Conservation (phyloP, 768 basidiomycete species). For the Rhodotorula graminis region DNA sequence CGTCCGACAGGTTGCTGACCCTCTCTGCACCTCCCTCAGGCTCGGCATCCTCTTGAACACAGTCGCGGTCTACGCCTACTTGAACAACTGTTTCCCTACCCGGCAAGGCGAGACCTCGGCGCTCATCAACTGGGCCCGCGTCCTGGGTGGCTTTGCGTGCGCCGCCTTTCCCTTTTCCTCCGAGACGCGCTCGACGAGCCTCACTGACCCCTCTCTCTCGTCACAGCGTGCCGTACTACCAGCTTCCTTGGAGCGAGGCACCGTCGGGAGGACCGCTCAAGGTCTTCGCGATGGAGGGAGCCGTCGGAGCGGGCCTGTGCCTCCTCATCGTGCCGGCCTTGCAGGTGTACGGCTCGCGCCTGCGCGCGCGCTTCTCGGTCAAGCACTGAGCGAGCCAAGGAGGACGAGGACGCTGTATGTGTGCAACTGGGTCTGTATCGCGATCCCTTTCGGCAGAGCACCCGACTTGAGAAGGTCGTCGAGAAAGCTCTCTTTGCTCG, state of each 20-base stretch:
- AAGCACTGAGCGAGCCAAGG: neutral
- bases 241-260: neutral
- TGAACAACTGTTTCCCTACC: slow-evolving; percentile 35
- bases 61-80: slow-evolving; percentile 57
- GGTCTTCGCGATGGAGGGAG: slow-evolving; percentile 32
- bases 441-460: too few relatives aligned
- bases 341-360: slow-evolving; percentile 53
- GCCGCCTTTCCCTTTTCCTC: neutral
- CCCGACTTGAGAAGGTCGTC: too few relatives aligned
- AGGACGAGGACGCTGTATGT: too few relatives aligned
- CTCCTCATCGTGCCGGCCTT: slow-evolving; percentile 55
- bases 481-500: too few relatives aligned
- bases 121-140: slow-evolving; percentile 58
- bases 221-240: slow-evolving; percentile 12
- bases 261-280: neutral
- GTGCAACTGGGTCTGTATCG: too few relatives aligned
- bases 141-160: slow-evolving; percentile 52
- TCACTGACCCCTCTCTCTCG: neutral
- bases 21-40: neutral
- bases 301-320: slow-evolving; percentile 55
- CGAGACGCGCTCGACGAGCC: too few relatives aligned
- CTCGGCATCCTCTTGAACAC: slow-evolving; percentile 55
- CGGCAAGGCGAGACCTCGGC: slow-evolving; percentile 61
- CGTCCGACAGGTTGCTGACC: too few relatives aligned
- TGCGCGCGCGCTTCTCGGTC: slow-evolving; percentile 42